Evolutionary conservation across 2,329 filamentous ascomycete genomes (phyloP).

Genomic region (Fusarium gaditjirri): DNA sequence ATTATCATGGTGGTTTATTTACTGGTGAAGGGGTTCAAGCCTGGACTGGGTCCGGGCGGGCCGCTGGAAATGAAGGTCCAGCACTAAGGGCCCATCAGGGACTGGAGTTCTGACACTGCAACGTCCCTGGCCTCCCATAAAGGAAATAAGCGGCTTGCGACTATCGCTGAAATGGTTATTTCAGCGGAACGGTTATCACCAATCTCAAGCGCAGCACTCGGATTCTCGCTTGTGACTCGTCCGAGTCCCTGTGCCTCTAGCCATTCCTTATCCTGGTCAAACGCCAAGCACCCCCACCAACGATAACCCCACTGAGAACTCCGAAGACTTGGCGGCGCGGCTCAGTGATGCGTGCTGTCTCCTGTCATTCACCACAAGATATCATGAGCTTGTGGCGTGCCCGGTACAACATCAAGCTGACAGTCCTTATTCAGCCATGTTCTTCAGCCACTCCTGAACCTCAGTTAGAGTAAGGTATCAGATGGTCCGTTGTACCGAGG

Average conservation of each 20-base stretch:
- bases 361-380: slow-evolving; percentile 11
- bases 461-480: not conserved
- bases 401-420: not conserved
- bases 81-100: slow-evolving; percentile 28
- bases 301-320: slow-evolving; percentile 40
- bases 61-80: slow-evolving; percentile 40
- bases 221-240: slow-evolving; percentile 42
- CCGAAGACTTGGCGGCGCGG: slow-evolving; percentile 37
- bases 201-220: slow-evolving; percentile 44
- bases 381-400: slow-evolving; percentile 9
- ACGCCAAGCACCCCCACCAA: slow-evolving; percentile 44
- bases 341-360: slow-evolving; percentile 33
- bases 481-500: not conserved
- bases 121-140: slow-evolving; percentile 11
- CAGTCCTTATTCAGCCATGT: not conserved
- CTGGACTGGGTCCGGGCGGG: slow-evolving; percentile 31
- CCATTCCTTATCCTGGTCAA: slow-evolving; percentile 31
- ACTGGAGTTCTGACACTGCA: slow-evolving; percentile 32
- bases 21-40: slow-evolving; percentile 21
- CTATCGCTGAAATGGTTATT: slow-evolving; percentile 31
- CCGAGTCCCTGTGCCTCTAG: slow-evolving; percentile 32
- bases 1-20: slow-evolving; percentile 21
- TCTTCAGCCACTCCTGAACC: not conserved
- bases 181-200: slow-evolving; percentile 42
- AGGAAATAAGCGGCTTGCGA: slow-evolving; percentile 39